Evolutionary conservation across 1,284 basidiomycete species (phyloP).

Genomic region (Uromyces viciae-fabae): DNA sequence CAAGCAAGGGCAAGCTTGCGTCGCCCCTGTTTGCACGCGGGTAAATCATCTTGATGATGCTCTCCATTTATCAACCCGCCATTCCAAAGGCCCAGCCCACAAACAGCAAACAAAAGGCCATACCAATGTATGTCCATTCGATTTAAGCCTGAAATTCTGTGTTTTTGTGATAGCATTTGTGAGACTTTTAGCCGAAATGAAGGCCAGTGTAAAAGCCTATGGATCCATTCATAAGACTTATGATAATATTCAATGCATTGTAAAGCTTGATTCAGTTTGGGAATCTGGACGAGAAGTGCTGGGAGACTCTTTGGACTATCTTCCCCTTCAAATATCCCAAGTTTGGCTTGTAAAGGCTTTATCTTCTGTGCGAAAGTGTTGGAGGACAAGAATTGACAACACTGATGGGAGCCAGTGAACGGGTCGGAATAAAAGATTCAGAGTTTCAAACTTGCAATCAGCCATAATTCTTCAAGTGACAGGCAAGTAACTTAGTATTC

Average conservation of each 20-base stretch:
- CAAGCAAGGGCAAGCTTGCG: constrained; percentile 2
- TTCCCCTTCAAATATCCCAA: constrained; percentile 7
- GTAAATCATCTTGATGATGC: constrained; percentile 1
- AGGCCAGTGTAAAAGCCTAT: constrained; percentile 27
- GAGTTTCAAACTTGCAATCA: too few relatives aligned
- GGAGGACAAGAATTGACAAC: constrained; percentile 11
- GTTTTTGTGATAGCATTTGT: neutral
- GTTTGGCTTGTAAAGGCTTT: constrained; percentile 3
- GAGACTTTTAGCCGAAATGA: constrained; percentile 2
- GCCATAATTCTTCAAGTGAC: neutral
- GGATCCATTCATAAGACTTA: constrained; percentile 18
- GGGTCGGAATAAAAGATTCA: neutral
- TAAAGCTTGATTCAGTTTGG: neutral
- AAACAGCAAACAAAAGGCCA: constrained; percentile 27
- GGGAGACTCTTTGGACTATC: constrained; percentile 8
- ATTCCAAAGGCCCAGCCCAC: constrained; percentile 26
- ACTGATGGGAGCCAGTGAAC: neutral
- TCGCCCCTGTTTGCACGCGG: neutral
- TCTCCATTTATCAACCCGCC: neutral
- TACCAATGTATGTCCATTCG: constrained; percentile 10
- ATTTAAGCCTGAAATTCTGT: neutral
- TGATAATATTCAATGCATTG: constrained; percentile 9
- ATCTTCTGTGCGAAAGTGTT: neutral
- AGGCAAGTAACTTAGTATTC: neutral
- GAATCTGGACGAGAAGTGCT: constrained; percentile 1